Base-by-base conservation (phyloP, 2,329 filamentous ascomycete species). In the Boeremia lycopersici region DNA sequence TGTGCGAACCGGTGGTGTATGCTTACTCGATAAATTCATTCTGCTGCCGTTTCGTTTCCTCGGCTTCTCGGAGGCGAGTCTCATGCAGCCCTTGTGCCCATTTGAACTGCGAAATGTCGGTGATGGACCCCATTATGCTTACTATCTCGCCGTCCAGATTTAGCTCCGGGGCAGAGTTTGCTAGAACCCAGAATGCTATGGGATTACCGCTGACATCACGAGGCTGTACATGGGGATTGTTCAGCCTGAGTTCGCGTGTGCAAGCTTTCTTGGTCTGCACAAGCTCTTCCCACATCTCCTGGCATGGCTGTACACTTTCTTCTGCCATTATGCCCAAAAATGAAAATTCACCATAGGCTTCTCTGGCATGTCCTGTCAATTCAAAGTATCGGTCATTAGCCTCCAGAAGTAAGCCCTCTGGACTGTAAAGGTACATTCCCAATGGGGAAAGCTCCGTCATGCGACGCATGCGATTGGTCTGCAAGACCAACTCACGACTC, bases 371-470 rank as follows among this genome's bases (percentile, higher is more conserved):
- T 0, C 78, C 78, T 0, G 77, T 81, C 74, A 82, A 77, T 30
- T 80, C 77, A 48, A 77, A 82, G 56, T 78, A 82, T 4, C 75
- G 74, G 2, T 79, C 77, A 31, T 82, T 82, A 2, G 73, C 78
- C 51, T 73, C 70, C 9, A 70, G 48, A 5, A 82, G 59, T 2
- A 78, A 67, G 4, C 77, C 78, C 33, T 78, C 76, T 0, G 74
- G 71, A 19, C 68, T 73, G 49, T 67, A 70, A 2, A 72, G 55
- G 25, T 66, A 70, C 70, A 73, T 72, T 34, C 70, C 70, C 6
- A 71, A 51, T 25, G 70, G 70, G 1, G 70, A 71, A 13, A 71
- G 56, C 29, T 72, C 71, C 5, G 69, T 73, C 68, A 72, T 73
- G 39, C 70, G 64, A 15, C 69, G 62, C 69, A 71, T 72, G 3